Evolutionary conservation across 2,329 filamentous ascomycete species (phyloP).

Genomic region (Didymella pinodella): DNA sequence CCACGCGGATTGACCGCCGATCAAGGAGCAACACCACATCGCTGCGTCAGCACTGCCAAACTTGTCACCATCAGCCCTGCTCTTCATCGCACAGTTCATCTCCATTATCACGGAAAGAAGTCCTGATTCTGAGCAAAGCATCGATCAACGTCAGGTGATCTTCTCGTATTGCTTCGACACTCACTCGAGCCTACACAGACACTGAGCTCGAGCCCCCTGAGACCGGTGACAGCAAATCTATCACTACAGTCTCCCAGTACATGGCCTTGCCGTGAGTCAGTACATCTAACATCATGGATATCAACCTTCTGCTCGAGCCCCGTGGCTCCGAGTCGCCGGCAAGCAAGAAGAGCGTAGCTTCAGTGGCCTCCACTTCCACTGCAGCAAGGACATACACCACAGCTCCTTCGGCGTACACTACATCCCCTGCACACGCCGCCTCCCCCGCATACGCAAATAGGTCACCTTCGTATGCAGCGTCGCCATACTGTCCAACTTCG

Average conservation of each 20-base stretch:
- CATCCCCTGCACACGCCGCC: slow-evolving; percentile 45
- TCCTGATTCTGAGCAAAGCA: not conserved
- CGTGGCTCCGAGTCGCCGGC: slow-evolving; percentile 73
- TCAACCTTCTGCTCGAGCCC: slow-evolving; percentile 84
- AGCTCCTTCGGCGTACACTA: slow-evolving; percentile 48
- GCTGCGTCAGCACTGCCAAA: slow-evolving; percentile 18
- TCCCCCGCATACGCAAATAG: slow-evolving; percentile 44
- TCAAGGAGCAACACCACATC: slow-evolving; percentile 16
- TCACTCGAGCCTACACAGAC: not conserved
- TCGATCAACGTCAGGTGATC: slow-evolving; percentile 8
- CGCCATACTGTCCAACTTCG: slow-evolving; percentile 41
- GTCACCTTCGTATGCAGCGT: slow-evolving; percentile 42
- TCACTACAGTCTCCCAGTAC: slow-evolving; percentile 25
- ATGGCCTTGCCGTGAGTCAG: slow-evolving; percentile 56
- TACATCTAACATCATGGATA: slow-evolving; percentile 83
- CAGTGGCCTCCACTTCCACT: slow-evolving; percentile 49
- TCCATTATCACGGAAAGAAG: not conserved
- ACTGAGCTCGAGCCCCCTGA: slow-evolving; percentile 4
- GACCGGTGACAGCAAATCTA: not conserved
- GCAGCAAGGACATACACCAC: slow-evolving; percentile 49
- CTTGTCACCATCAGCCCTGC: not conserved
- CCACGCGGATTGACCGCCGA: slow-evolving; percentile 20
- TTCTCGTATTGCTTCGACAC: not conserved
- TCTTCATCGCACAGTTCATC: not conserved
- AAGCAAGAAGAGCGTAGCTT: slow-evolving; percentile 55